Evolutionary conservation across 1,284 basidiomycete species (phyloP).

Genomic region (Ustanciosporium gigantosporum): DNA sequence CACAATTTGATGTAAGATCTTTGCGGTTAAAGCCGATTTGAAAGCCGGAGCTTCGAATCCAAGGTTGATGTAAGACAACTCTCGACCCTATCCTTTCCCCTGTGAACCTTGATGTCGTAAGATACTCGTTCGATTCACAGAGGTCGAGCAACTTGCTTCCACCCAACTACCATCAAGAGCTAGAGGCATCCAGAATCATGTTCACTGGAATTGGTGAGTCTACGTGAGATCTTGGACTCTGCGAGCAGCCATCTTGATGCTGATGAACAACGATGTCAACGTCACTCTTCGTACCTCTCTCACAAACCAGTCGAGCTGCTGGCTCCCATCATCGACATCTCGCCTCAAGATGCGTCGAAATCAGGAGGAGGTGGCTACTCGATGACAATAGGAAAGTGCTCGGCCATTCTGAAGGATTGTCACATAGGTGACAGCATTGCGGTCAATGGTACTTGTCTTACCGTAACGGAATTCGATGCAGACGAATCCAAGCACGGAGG

Average conservation of each 20-base stretch:
- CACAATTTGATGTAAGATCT: too few species aligned
- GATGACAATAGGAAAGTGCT: conserved; percentile 76
- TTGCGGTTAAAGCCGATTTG: too few species aligned
- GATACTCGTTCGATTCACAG: background rate
- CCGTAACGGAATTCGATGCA: conserved; percentile 77
- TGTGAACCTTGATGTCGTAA: too few species aligned
- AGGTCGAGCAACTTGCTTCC: background rate
- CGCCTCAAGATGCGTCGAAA: conserved; percentile 65
- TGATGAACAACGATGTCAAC: too few species aligned
- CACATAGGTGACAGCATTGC: conserved; percentile 93
- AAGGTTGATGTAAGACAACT: too few species aligned
- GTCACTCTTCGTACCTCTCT: too few species aligned
- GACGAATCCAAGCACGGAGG: conserved; percentile 54
- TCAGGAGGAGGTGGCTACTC: conserved; percentile 73
- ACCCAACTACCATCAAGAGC: too few species aligned
- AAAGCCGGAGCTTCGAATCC: too few species aligned
- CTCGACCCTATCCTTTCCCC: too few species aligned
- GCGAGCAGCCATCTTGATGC: too few species aligned
- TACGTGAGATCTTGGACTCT: background rate
- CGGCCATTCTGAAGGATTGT: conserved; percentile 83
- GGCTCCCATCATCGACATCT: conserved; percentile 71
- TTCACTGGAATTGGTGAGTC: conserved; percentile 54
- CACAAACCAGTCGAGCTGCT: conserved; percentile 74
- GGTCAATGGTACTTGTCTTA: conserved; percentile 79
- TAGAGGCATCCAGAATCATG: too few species aligned